Evolutionary conservation across 768 basidiomycete genomes (phyloP).

Genomic region (Amanita polypyramis): DNA sequence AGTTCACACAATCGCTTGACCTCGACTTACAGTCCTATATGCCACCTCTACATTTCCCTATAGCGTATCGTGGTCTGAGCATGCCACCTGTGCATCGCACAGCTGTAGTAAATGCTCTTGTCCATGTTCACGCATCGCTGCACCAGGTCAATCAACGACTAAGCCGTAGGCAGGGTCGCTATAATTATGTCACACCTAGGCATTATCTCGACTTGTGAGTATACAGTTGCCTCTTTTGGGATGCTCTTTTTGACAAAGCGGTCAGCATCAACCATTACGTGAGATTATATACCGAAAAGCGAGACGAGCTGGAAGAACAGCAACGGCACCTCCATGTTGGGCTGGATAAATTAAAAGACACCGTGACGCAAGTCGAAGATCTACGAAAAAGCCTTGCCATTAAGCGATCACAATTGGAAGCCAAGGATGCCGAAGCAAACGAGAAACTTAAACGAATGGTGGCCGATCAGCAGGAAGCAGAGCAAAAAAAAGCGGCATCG

Average conservation of each 20-base stretch:
- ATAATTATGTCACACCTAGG: conserved; percentile 93
- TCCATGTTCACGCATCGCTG: conserved; percentile 83
- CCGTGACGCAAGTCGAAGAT: conserved; percentile 95
- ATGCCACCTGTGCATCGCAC: conserved; percentile 85
- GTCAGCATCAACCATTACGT: conserved; percentile 95
- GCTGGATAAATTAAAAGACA: conserved; percentile 91
- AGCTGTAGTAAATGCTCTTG: conserved; percentile 89
- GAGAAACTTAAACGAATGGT: conserved; percentile 98
- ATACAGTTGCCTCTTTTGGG: conserved; percentile 6
- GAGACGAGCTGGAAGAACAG: conserved; percentile 95
- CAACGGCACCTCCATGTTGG: conserved; percentile 98
- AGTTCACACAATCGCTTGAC: conserved; percentile 91
- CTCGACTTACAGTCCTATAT: conserved; percentile 78
- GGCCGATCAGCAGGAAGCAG: conserved; percentile 95
- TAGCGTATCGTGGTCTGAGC: conserved; percentile 74
- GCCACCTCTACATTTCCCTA: conserved; percentile 77
- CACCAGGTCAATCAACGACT: conserved; percentile 84
- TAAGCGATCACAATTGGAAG: conserved; percentile 86
- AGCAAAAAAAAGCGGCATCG: conserved; percentile 95
- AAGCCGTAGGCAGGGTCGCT: conserved; percentile 87
- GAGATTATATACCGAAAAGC: conserved; percentile 88
- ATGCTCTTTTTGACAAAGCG: conserved; percentile 6
- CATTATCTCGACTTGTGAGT: conserved; percentile 98
- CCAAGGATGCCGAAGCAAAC: conserved; percentile 93
- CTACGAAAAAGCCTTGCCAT: conserved; percentile 89